These are phyloP conservation scores for Penicillium salamii DNA, from an alignment of 495 filamentous ascomycete genomes.

Conservation along the genomic window DNA sequence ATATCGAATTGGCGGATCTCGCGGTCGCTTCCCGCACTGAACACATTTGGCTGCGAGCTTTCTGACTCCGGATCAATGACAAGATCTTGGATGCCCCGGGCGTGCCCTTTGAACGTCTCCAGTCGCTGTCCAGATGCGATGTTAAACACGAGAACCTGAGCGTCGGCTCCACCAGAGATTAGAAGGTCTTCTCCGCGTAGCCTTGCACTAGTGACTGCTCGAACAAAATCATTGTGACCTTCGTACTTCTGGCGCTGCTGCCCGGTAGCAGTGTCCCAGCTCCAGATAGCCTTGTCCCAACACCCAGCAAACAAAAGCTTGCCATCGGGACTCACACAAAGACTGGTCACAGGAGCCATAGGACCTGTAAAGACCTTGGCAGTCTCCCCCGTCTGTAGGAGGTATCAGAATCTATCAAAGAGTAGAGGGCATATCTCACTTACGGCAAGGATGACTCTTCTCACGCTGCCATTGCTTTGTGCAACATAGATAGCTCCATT, in stretches of 20 bases:
- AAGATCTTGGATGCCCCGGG: conserved; percentile 73
- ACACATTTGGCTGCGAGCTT: conserved; percentile 50
- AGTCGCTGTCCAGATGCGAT: conserved; percentile 61
- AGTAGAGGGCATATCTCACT: conserved; percentile 37
- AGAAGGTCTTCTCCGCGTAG: conserved; percentile 61
- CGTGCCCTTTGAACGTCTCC: conserved; percentile 73
- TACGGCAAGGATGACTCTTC: conserved; percentile 73
- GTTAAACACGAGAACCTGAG: conserved; percentile 82
- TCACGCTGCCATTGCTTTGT: conserved; percentile 75
- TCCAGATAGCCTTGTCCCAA: conserved; percentile 91
- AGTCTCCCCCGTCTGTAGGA: conserved; percentile 47
- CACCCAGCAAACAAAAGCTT: conserved; percentile 75
- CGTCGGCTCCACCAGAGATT: conserved; percentile 84
- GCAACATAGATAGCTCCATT: conserved; percentile 69
- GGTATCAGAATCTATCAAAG: background rate
- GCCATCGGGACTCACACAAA: conserved; percentile 63
- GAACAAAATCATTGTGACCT: conserved; percentile 91
- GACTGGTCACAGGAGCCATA: conserved; percentile 71
- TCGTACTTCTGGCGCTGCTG: conserved; percentile 55
- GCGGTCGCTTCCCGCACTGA: conserved; percentile 79
- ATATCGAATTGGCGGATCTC: conserved; percentile 67
- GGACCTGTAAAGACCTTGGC: conserved; percentile 67
- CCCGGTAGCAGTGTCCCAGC: conserved; percentile 64
- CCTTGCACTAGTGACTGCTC: conserved; percentile 56
- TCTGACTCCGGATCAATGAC: conserved; percentile 60